Evolutionary conservation across 2,329 filamentous ascomycete species (phyloP), one percentile per base, ranked within the genome.

Genomic region (Myriosclerotinia scirpicola): DNA sequence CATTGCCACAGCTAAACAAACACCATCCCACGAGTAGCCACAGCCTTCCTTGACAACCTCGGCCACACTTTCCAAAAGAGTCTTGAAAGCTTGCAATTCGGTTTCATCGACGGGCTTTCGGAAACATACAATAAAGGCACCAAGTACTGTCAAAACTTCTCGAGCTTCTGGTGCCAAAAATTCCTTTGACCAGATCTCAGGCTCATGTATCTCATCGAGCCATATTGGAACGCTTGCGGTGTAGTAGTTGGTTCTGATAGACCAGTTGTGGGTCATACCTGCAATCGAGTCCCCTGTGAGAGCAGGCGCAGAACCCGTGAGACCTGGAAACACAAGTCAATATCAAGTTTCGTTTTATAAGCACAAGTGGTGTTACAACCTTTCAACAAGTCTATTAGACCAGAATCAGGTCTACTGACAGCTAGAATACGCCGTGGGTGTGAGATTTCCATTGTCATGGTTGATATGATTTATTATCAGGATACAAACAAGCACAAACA

Each of bases 1-100:
- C 40, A 90, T 81, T 0, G 84, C 86, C 1, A 90, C 78, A 1
- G 83, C 88, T 15, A 90, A 72, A 20, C 81, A 80, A 0, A 89
- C 85, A 0, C 87, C 88, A 66, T 90, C 87, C 87, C 87, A 90
- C 2, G 80, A 79, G 9, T 85, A 85, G 3, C 86, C 86, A 2
- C 87, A 79, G 0, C 85, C 85, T 2, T 86, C 77, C 66, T 80
- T 80, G 0, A 87, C 79, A 2, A 89, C 84, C 59, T 80, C 80
- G 0, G 83, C 84, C 0, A 89, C 82, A 14, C 84, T 78, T 26
- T 77, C 72, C 36, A 90, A 77, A 9, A 89, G 74, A 6, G 76
- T 77, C 40, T 79, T 74, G 1, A 77, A 67, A 2, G 69, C 65
- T 22, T 68, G 44, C 5, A 76, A 63, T 1, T 59, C 71, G 0